Base-by-base conservation (phyloP, 306 rosid species). In the Vicia sativa region DNA sequence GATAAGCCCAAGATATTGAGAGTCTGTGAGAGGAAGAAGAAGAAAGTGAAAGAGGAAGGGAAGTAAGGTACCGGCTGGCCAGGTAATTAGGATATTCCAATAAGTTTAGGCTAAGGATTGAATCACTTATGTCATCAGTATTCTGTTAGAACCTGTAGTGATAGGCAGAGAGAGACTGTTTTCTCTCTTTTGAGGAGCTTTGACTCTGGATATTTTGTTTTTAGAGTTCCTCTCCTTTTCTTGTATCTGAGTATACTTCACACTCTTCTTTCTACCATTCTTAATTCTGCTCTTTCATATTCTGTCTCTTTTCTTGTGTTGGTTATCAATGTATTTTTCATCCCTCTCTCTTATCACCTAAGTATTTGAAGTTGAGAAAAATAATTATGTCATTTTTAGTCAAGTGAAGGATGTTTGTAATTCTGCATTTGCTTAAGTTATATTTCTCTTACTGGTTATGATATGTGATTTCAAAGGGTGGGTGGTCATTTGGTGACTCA, bases 371-470 rank as follows among this genome's bases (percentile, higher is more conserved):
- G 18, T 16, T 13, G 15, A 11, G 49, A 37, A 35, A 34, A 49
- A 34, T 7, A 7, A 56, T 37, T 45, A 10, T 48, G 34, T 29
- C 2, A 6, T 11, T 12, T 52, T 67, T 52, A 2, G 50, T 68
- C 25, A 38, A 53, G 41, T 57, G 31, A 57, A 70, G 14, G 45
- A 29, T 29, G 59, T 25, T 3, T 31, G 34, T 29, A 28, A 28
- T 42, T 57, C 31, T 70, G 37, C 25, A 16, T 57, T 26, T 56
- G 4, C n/a, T 10, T 3, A 25, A 15, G 45, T 56, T 11, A 56
- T 28, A 28, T 42, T 41, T 56, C 54, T 68, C 29, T 41, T 41
- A n/a, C n/a, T 11, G n/a, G 16, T 56, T 68, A 57, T 53, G 11
- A n/a, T 0, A 38, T 23, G 57, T 28, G 18, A 56, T 70, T 41